Conservation (phyloP, 139 green algal genomes). For the Nannochloris sp. region DNA sequence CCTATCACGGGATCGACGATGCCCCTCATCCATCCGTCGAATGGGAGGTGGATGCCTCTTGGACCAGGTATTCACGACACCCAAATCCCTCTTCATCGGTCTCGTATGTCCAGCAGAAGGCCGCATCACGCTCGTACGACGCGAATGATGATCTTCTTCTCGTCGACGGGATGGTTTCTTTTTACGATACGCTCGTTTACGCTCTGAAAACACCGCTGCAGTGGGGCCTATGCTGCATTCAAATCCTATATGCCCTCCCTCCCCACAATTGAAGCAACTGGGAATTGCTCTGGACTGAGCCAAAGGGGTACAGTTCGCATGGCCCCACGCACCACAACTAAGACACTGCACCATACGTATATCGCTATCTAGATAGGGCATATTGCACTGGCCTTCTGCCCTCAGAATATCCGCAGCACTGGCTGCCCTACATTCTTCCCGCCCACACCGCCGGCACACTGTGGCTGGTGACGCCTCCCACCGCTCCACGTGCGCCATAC, state of each 20-base stretch:
- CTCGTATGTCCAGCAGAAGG: too few species aligned
- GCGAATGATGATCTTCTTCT: neutral
- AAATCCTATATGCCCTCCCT: constrained; percentile 37
- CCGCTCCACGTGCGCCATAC: constrained; percentile 13
- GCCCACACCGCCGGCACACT: constrained; percentile 56
- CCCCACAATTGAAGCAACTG: constrained; percentile 53
- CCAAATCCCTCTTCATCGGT: too few species aligned
- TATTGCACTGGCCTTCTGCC: constrained; percentile 49
- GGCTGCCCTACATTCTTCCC: constrained; percentile 32
- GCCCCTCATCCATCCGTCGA: too few species aligned
- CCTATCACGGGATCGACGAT: too few species aligned
- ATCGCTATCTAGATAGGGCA: constrained; percentile 41
- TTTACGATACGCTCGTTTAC: neutral
- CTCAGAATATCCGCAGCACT: constrained; percentile 46
- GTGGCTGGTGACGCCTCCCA: neutral
- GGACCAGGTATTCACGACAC: too few species aligned
- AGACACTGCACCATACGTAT: constrained; percentile 48
- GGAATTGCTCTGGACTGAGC: constrained; percentile 10
- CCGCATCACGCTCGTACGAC: too few species aligned
- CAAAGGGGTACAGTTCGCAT: constrained; percentile 40
- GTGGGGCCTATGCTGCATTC: constrained; percentile 1
- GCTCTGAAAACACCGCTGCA: neutral
- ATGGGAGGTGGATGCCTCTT: too few species aligned
- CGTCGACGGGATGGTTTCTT: neutral
- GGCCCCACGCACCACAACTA: constrained; percentile 48